Base-by-base conservation (phyloP, 148 eudicot genomes). In the Nepenthes gracilis region DNA sequence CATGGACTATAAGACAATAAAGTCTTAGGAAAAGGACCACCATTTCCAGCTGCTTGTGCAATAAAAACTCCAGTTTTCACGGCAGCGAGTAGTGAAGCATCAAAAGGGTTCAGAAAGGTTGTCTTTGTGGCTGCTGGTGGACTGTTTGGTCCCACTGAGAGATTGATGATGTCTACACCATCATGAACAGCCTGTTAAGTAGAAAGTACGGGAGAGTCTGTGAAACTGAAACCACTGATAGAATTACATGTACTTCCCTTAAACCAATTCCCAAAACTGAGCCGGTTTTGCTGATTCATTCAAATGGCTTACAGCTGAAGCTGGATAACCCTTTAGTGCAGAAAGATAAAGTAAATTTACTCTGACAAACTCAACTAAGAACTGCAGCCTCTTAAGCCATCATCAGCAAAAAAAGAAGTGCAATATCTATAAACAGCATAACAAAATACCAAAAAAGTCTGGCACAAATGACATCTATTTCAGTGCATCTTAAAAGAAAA, bases 11-110 rank as follows among this genome's bases (percentile, higher is more conserved):
- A 93, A 51, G 99, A 93, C 67, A 93, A 62, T 63, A 93, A 59
- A 12, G 95, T 82, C 75, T 84, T 93, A 8, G 99, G 84, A 55
- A 74, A 93, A 54, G 99, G 96, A 54, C 99, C 99, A 40, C 96
- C 97, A 75, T 94, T 94, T 72, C 99, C 99, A 61, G 95, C 88
- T 55, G 99, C 99, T 64, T 94, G 99, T 59, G 84, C 95, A 54
- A 94, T 93, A 80, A 94, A 89, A 49, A 94, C 84, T 60, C 99
- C 99, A 0, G 97, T 92, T 79, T 86, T 89, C 36, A 85, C 97
- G 54, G 92, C 95, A 49, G 90, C 70, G 50, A 89, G 95, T 67
- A 89, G 92, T 56, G 81, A 80, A 49, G 87, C 88, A 72, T 94
- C 99, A 62, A 94, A 89, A 43, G 97, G 90, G 72, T 94, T 89